These are phyloP conservation scores for Cerrena zonata DNA, from an alignment of 1,284 basidiomycete genomes.

Conservation along the genomic window DNA sequence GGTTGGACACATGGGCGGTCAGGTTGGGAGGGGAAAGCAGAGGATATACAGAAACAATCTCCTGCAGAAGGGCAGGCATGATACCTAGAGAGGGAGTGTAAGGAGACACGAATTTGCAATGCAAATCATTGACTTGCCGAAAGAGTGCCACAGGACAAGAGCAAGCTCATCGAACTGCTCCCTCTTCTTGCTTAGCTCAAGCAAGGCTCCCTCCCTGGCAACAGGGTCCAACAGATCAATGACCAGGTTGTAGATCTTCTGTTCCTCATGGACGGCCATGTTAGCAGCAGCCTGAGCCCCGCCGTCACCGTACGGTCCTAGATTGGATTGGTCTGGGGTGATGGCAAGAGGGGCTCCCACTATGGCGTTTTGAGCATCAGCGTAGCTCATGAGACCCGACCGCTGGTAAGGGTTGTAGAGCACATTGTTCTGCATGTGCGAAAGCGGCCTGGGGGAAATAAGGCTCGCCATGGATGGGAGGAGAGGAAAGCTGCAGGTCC, in stretches of 20 bases:
- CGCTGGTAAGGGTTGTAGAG: slow-evolving; percentile 47
- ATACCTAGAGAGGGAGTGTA: slow-evolving; percentile 66
- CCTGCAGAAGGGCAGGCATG: slow-evolving; percentile 97
- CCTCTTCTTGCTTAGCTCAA: slow-evolving; percentile 97
- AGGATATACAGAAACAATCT: slow-evolving; percentile 98
- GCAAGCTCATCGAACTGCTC: slow-evolving; percentile 99
- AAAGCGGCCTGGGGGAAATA: slow-evolving; percentile 57
- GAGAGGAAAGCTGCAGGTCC: too few species aligned
- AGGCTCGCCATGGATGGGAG: slow-evolving; percentile 53
- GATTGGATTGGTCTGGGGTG: slow-evolving; percentile 45
- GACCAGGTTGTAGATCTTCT: slow-evolving; percentile 78
- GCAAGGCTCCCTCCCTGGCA: slow-evolving; percentile 79
- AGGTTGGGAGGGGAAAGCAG: slow-evolving; percentile 92
- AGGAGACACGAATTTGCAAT: background rate
- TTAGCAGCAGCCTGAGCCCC: slow-evolving; percentile 30
- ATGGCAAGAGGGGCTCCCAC: slow-evolving; percentile 38
- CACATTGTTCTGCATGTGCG: slow-evolving; percentile 47
- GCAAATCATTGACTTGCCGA: slow-evolving; percentile 70
- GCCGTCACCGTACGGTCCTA: slow-evolving; percentile 9
- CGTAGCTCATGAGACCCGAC: slow-evolving; percentile 19
- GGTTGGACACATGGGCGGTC: slow-evolving; percentile 97
- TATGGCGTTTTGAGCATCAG: slow-evolving; percentile 30
- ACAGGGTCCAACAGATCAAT: slow-evolving; percentile 76
- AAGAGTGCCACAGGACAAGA: slow-evolving; percentile 97
- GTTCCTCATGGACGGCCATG: slow-evolving; percentile 58